Conservation (phyloP, 1,139 yeast genomes). For the Sugiyamaella xylanicola region DNA sequence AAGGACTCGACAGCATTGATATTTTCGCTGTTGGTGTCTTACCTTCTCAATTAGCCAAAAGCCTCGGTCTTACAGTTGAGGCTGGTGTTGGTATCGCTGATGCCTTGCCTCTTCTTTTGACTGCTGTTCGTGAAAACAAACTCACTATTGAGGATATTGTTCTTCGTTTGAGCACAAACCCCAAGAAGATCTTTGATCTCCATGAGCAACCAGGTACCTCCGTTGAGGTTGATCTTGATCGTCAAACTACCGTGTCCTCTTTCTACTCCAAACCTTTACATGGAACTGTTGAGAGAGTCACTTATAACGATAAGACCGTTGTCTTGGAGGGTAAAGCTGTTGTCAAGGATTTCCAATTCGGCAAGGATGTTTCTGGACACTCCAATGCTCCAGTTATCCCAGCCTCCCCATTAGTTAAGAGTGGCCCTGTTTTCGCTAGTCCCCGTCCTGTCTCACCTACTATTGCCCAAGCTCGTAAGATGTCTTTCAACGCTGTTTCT, state of each 20-base stretch:
- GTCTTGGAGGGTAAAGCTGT: slow-evolving; percentile 80
- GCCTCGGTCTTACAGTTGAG: slow-evolving; percentile 58
- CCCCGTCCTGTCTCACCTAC: slow-evolving; percentile 21
- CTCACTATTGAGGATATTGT: slow-evolving; percentile 74
- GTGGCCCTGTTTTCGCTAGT: slow-evolving; percentile 14
- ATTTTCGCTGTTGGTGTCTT: slow-evolving; percentile 84
- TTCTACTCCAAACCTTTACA: slow-evolving; percentile 49
- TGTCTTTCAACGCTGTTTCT: slow-evolving; percentile 28
- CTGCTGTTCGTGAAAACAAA: slow-evolving; percentile 75
- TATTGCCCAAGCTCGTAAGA: slow-evolving; percentile 22
- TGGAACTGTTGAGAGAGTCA: slow-evolving; percentile 89
- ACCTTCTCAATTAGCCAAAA: slow-evolving; percentile 72
- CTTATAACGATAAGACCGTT: slow-evolving; percentile 74
- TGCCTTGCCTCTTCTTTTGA: slow-evolving; percentile 76
- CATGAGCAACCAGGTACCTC: slow-evolving; percentile 74
- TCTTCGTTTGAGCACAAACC: slow-evolving; percentile 76
- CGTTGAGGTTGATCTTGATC: slow-evolving; percentile 83
- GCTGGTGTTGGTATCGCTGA: slow-evolving; percentile 81
- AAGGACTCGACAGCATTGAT: slow-evolving; percentile 68
- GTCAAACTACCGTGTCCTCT: slow-evolving; percentile 51
- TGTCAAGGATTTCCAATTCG: slow-evolving; percentile 55
- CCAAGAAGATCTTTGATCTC: slow-evolving; percentile 77
- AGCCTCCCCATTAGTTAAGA: slow-evolving; percentile 24
- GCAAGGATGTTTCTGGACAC: slow-evolving; percentile 45
- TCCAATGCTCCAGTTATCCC: slow-evolving; percentile 45